A percentile compares a stretch with the other conserved stretches of the same genome.
phyloP scores from a whole-genome alignment of 2,329 filamentous ascomycete genomes.

The Falciphora oryzae region DNA sequence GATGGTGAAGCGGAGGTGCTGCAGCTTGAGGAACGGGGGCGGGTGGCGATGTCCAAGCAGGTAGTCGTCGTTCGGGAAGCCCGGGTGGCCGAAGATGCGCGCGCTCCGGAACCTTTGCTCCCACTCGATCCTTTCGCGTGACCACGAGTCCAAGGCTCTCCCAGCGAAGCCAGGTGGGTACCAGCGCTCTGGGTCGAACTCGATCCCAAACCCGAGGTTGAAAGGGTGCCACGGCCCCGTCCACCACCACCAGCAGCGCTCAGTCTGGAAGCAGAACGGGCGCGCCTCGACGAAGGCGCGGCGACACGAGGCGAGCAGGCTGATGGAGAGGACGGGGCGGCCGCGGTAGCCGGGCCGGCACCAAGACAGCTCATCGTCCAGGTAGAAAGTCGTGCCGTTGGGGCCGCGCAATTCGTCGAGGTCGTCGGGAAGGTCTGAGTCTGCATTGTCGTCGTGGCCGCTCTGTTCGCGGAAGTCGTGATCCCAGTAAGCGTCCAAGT shows the following conservation, averaged over 20 bases:
- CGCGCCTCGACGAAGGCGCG: background rate
- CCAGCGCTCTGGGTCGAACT: background rate
- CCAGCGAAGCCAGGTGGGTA: background rate
- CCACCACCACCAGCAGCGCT: background rate
- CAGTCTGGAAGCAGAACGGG: background rate
- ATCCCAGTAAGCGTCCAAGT: background rate
- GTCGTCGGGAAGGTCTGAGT: background rate
- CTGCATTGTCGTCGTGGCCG: background rate
- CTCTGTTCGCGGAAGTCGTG: no score
- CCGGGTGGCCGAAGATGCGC: background rate
- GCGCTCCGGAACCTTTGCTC: background rate
- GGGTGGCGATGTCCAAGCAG: background rate
- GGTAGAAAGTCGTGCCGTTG: rapidly evolving
- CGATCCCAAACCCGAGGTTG: background rate
- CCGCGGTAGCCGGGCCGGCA: background rate
- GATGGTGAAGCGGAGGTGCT: background rate
- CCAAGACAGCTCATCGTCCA: background rate
- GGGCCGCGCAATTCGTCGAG: background rate
- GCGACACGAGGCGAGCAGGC: background rate
- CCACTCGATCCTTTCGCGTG: background rate
- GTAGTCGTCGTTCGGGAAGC: background rate
- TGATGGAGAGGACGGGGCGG: background rate
- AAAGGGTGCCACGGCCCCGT: background rate
- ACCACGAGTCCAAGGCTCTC: background rate
- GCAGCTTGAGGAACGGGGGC: background rate